Percentiles rank a stretch among this genome's conserved stretches.
Evolutionary conservation across 208 protist species (phyloP).

Genomic region (Leishmania mexicana): DNA sequence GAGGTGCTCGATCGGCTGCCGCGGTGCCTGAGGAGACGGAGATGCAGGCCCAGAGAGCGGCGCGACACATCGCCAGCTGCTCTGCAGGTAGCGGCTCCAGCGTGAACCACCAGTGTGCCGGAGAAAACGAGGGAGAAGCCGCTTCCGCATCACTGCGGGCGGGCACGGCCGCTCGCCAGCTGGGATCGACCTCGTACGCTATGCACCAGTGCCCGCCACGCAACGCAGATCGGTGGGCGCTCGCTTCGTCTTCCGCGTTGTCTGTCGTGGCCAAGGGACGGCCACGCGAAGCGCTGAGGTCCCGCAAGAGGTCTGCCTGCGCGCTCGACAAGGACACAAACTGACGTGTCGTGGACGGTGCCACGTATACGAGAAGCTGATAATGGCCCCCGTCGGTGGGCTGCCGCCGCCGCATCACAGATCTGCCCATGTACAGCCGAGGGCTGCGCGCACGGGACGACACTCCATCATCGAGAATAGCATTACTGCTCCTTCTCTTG

Average conservation of each 20-base stretch:
- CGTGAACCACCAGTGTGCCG: conserved; percentile 22
- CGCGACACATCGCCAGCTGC: conserved; percentile 15
- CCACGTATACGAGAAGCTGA: conserved; percentile 14
- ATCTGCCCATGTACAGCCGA: neutral
- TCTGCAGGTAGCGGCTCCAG: conserved; percentile 25
- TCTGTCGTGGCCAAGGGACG: neutral
- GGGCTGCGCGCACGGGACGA: neutral
- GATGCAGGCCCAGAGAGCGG: neutral
- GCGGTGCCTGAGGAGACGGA: neutral
- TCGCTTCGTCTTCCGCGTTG: neutral
- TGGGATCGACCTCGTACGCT: conserved; percentile 12
- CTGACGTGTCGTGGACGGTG: conserved; percentile 16
- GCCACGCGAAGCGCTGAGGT: neutral
- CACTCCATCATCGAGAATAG: neutral
- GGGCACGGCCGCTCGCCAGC: neutral
- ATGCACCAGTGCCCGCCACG: conserved; percentile 22
- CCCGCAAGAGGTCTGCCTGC: neutral
- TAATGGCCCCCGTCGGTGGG: neutral
- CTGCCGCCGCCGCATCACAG: neutral
- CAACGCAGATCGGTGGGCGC: neutral
- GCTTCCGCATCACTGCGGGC: neutral
- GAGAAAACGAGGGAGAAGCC: neutral
- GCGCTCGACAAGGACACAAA: conserved; percentile 21
- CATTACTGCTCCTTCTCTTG: neutral
- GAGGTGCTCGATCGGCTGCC: neutral